Evolutionary conservation across 2,329 filamentous ascomycete species (phyloP), one percentile per base, ranked within the genome.

Genomic region (Phoma sp.): DNA sequence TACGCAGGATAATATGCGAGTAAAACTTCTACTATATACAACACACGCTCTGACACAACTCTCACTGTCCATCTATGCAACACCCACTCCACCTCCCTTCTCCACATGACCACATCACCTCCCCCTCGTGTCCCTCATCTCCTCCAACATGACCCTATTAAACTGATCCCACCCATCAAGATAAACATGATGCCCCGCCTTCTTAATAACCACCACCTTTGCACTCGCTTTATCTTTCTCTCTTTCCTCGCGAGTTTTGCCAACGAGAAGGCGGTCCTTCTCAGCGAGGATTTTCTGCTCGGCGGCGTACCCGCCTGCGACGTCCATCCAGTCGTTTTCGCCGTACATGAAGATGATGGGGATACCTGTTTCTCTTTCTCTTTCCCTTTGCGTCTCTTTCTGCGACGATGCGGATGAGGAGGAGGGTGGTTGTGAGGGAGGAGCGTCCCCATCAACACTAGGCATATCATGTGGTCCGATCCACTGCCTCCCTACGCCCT

Each of bases 251-350:
- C 82, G 79, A 0, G 83, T 88, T 7, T 84, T 89, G 18, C 82
- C 75, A 11, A 81, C 76, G 3, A 96, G 77, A 0, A 83, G 80
- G 42, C 84, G 83, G 21, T 77, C 76, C 60, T 84, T 84, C 59
- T 88, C 86, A 53, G 87, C 81, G 56, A 91, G 87, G 11, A 98
- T 83, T 73, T 89, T 92, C 75, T 93, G 85, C 68, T 90, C 85
- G 0, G 93, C 87, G 0, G 90, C 92, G 39, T 87, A 85, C 0
- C 95, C 95, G 23, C 93, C 95, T 0, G 87, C 86, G 7, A 95
- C 87, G 63, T 99, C 95, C 95, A 99, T 99, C 95, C 95, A 99
- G 79, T 99, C 95, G 69, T 95, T 88, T 67, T 98, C 93, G 59
- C 95, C 95, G 71, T 99, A 99, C 90, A 98, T 93, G 72, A 99